Percentiles rank a stretch among this genome's conserved stretches.
phyloP scores from a whole-genome alignment of 495 filamentous ascomycete species.

The Podospora anserina region DNA sequence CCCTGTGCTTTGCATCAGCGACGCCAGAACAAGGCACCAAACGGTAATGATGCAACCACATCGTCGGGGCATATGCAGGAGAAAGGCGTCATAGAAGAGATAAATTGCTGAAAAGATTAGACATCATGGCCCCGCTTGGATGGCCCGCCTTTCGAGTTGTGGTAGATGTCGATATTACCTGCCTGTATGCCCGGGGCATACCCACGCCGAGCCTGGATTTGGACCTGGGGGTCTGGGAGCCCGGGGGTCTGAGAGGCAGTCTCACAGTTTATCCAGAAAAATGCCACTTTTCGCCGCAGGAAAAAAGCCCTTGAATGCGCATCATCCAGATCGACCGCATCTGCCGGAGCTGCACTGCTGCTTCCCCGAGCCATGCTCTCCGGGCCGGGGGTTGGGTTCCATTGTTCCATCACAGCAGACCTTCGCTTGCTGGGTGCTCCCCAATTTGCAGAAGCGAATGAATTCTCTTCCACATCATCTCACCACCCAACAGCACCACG shows the following conservation, averaged over 20 bases:
- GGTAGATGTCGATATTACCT: background rate
- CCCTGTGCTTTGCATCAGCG: constrained; percentile 20
- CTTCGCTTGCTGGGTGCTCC: constrained; percentile 7
- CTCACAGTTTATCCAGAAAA: constrained; percentile 12
- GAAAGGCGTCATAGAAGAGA: constrained; percentile 12
- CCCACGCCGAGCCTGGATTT: constrained; percentile 6
- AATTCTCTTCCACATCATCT: background rate
- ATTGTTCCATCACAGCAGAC: constrained; percentile 4
- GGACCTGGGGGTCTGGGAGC: background rate
- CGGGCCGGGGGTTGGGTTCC: constrained; percentile 10
- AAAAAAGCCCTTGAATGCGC: constrained; percentile 10
- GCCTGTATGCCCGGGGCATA: background rate
- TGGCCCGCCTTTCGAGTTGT: background rate
- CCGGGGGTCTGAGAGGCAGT: background rate
- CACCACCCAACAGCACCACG: background rate
- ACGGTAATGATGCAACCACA: constrained; percentile 15
- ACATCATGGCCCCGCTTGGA: constrained; percentile 3
- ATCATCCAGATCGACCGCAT: constrained; percentile 19
- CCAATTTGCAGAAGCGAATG: constrained; percentile 10
- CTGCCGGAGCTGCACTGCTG: constrained; percentile 18
- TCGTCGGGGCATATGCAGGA: constrained; percentile 14
- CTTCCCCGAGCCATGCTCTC: constrained; percentile 16
- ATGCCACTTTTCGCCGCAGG: constrained; percentile 14
- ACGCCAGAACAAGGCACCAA: constrained; percentile 13
- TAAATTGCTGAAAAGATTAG: constrained; percentile 6